Evolutionary conservation across 2,329 filamentous ascomycete genomes (phyloP), one percentile per base, ranked within the genome.

Genomic region (Sclerotinia borealis): DNA sequence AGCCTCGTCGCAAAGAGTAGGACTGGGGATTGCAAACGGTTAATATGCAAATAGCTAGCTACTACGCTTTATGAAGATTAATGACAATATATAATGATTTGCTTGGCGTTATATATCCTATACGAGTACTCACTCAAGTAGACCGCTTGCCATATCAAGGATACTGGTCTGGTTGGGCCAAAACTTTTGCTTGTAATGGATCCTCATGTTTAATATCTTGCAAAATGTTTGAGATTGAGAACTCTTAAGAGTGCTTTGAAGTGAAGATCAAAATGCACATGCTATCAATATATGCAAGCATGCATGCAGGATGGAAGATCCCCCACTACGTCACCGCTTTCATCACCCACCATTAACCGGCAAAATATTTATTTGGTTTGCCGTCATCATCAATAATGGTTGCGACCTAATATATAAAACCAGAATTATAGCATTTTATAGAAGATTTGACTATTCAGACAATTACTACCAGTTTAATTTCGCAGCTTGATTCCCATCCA

Each of bases 11-110:
- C 66, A 68, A 13, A 76, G 81, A 52, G 78, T 84, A 31, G 83
- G 83, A 11, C 73, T 85, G 17, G 83, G 83, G 1, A 84, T 85
- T 73, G 81, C 79, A 41, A 63, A 61, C 43, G 43, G 43, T 45
- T 64, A 52, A 49, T 54, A 48, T 36, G 25, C 41, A 56, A 31
- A 51, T 48, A 59, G 47, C 47, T 48, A 59, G 47, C 47, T 51
- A 48, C 34, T 25, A 59, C 36, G 37, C 36, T 47, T 63, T 63
- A 63, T 43, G 61, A 63, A 58, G 61, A 59, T 59, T 59, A 43
- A 63, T 63, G 61, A 63, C 56, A 31, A 62, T 47, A 62, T 56
- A 19, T 62, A 48, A 62, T 62, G 59, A 56, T 62, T 48, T 27
- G 19, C 22, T 48, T 56, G 59, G 59, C 59, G 50, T 56, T 56